Base-by-base conservation (phyloP, 805 yeast species). In the Yueomyces sinensis region DNA sequence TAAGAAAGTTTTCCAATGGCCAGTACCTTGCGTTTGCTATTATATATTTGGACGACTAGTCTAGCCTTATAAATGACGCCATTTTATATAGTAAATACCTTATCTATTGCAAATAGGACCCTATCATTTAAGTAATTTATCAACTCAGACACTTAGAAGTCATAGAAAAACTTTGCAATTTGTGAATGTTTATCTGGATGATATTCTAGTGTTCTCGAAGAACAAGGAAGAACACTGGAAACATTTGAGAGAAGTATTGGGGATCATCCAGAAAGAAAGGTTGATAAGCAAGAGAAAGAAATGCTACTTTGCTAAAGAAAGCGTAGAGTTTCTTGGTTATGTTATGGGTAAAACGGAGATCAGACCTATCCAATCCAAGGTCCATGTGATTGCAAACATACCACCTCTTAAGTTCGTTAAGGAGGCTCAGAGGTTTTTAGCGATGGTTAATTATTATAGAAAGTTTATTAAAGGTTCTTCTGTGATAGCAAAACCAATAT, bases 391-490 rank as follows among this genome's bases (percentile, higher is more conserved):
- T 13, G 11, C 31, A 5, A 9, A 33, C 3, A 35, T 34, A 14
- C 40, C 41, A 5, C 20, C 27, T 3, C 34, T 34, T 1, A 36
- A 30, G 15, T 34, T 37, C 13, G 29, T 40, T 4, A 40, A 39
- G 17, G 31, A 37, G 11, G 43, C 41, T n/a, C 47, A 45, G 29
- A 32, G 44, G 4, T 42, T 45, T 14, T 23, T 40, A 24, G 45
- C 41, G 7, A 32, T 42, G 37, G 33, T 41, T 13, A 41, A 41
- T 25, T 46, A 39, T 30, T 44, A 42, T 23, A 29, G 43, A 23
- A 29, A 33, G 4, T 45, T 44, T 31, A 43, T 45, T 20, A 37
- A 37, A 3, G 15, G 32, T 15, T 45, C 44, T 27, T 35, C 41
- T 1, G 22, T 22, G 9, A 30, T 36, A 9, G 32, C 43, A 1